Conservation (phyloP, 371 early-diverging fungal species). For the Lichtheimia ornata region DNA sequence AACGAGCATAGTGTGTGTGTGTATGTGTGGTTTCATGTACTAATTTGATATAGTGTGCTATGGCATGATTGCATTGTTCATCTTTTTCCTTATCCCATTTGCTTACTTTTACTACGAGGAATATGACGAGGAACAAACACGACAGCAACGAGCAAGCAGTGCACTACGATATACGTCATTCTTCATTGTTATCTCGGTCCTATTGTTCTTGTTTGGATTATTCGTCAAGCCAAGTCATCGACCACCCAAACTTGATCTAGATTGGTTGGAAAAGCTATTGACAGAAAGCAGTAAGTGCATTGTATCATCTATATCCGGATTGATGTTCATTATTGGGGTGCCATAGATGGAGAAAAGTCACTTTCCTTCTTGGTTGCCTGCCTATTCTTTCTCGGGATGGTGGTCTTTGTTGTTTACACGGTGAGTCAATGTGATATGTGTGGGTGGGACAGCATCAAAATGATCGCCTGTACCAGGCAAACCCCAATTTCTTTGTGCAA, state of each 20-base stretch:
- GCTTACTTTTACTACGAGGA: slow-evolving; percentile 71
- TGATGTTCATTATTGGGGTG: slow-evolving; percentile 1
- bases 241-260: slow-evolving; percentile 47
- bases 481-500: not conserved
- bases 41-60: slow-evolving; percentile 41
- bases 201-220: slow-evolving; percentile 48
- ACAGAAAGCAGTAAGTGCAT: slow-evolving; percentile 45
- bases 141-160: slow-evolving; percentile 33
- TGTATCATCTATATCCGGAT: not conserved
- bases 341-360: slow-evolving; percentile 51
- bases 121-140: slow-evolving; percentile 45
- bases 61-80: slow-evolving; percentile 50
- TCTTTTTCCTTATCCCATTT: slow-evolving; percentile 60
- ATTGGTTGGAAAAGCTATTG: slow-evolving; percentile 55
- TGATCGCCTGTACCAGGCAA: too few relatives aligned
- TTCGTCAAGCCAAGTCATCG: slow-evolving; percentile 42
- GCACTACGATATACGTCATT: slow-evolving; percentile 61
- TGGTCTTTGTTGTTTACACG: slow-evolving; percentile 53
- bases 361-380: slow-evolving; percentile 52
- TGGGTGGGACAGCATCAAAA: too few relatives aligned
- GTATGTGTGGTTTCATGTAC: too few relatives aligned
- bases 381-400: slow-evolving; percentile 48
- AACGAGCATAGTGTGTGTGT: not conserved
- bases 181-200: slow-evolving; percentile 47
- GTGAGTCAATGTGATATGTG: slow-evolving; percentile 21